Evolutionary conservation across 805 yeast genomes (phyloP), one percentile per base, ranked within the genome.

Genomic region (Monosporozyma yasuniensis): DNA sequence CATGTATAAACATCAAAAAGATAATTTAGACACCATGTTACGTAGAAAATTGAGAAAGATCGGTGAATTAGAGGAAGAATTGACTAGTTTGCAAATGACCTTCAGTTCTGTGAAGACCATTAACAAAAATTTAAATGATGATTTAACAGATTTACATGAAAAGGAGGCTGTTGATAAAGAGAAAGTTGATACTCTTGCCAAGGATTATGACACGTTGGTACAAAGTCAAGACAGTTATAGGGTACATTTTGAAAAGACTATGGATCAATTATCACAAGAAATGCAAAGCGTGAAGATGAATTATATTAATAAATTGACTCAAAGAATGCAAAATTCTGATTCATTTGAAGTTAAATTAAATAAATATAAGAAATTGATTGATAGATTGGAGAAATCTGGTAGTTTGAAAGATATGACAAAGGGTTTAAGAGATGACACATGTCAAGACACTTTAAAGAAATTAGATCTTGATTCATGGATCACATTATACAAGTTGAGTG

Each of bases 1-100:
- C 32, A 82, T 81, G 54, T 72, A 84, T 37, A 83, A 83, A 62
- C 93, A 87, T 64, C 93, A 88, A 61, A 82, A 81, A 57, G 89
- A 84, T 54, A 74, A 73, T 49, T 45, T 54, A 27, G 45, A 44
- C 10, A 18, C 51, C 4, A 50, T 55, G 50, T 46, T 52, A 42
- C 89, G 84, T 59, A 73, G 93, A 49, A 72, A 87, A 49, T 74
- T 84, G 19, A 58, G 71, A 27, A 93, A 85, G 58, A 68, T 86
- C 56, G 93, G 86, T 61, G 71, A 68, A 42, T 80, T 59, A n/a
- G 50, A 55, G 22, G 52, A 47, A n/a, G 52, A 54, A 38, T 28
- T 61, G 27, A 44, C 46, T 9, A 42, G 34, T 22, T 44, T 50
- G 5, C 35, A 34, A 10, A 37, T 43, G 44, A 48, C 48, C 3